Evolutionary conservation across 2,329 filamentous ascomycete species (phyloP), one percentile per base, ranked within the genome.

Genomic region (Colletotrichum sp.): DNA sequence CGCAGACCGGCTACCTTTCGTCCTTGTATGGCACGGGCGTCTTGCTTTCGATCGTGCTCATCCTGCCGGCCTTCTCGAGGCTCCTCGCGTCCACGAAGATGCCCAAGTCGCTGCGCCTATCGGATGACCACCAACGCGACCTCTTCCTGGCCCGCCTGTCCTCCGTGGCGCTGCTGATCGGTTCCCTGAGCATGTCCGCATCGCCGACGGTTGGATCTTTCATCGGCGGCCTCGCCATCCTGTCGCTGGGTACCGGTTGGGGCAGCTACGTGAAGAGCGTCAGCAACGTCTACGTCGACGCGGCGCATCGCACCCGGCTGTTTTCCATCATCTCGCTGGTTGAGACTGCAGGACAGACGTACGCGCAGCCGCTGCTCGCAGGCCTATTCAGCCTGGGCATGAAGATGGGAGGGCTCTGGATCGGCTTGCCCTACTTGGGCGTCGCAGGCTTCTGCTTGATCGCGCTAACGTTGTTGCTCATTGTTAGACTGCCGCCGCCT

Each of bases 381-480:
- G 80, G 75, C 2, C 77, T 83, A 2, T 83, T 82, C 60, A 79
- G 79, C 6, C 69, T 80, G 6, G 82, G 82, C 18, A 83, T 83
- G 82, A 75, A 75, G 32, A 61, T 80, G n/a, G 81, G 80, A 28
- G 81, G 81, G 10, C 24, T 66, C 8, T 81, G 80, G 81, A 80
- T 83, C 12, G 82, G 82, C 3, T 55, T 83, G 48, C 82, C 82
- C 16, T 83, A 83, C 65, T 70, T 83, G 36, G 82, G 81, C 2
- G 78, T 83, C 16, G 82, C 80, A 43, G 43, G 28, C 6, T 60
- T 75, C 13, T 76, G 75, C 21, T 18, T 72, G 43, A 10, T 48
- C 18, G 43, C 48, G 3, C 28, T 77, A 36, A 64, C 34, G 0
- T 14, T 77, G 43, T 52, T 75, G 60, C 65, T 75, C 14, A 24